A percentile compares a stretch with the other conserved stretches of the same genome.
Conservation (phyloP, 106 monocot species). For the Narthecium ossifragum region DNA sequence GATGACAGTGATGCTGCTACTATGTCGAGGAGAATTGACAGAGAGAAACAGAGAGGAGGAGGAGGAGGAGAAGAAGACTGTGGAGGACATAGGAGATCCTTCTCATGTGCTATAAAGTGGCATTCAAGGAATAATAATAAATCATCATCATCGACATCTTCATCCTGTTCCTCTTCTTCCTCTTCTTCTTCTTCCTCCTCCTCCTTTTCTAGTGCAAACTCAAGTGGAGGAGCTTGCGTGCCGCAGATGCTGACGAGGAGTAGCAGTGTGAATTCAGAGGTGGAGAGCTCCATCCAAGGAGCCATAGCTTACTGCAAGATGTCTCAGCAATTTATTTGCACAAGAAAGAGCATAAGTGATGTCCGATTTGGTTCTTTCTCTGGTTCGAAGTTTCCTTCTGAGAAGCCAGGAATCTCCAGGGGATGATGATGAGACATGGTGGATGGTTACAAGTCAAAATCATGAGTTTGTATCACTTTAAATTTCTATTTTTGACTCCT, state of each 20-base stretch:
- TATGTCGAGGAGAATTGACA: neutral
- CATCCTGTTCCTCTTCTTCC: slow-evolving; percentile 16
- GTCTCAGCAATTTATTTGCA: slow-evolving; percentile 35
- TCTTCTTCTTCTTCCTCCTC: slow-evolving; percentile 50
- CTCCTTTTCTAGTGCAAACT: slow-evolving; percentile 30
- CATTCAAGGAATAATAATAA: slow-evolving; percentile 14
- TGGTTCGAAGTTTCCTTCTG: slow-evolving; percentile 24
- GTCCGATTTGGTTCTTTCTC: slow-evolving; percentile 28
- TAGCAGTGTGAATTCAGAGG: slow-evolving; percentile 65
- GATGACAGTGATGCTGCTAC: neutral
- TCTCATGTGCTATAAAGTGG: slow-evolving; percentile 44
- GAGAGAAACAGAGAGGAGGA: too few relatives aligned
- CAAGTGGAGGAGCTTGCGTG: slow-evolving; percentile 14
- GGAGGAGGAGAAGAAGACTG: slow-evolving; percentile 19
- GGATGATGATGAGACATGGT: slow-evolving; percentile 12
- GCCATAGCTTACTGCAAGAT: slow-evolving; percentile 91
- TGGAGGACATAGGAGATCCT: slow-evolving; percentile 42
- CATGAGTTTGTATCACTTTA: too few relatives aligned
- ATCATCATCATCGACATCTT: slow-evolving; percentile 18
- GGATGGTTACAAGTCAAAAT: too few relatives aligned
- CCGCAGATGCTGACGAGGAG: slow-evolving; percentile 41
- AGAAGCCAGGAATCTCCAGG: slow-evolving; percentile 20
- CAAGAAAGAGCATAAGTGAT: slow-evolving; percentile 60
- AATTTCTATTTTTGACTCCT: too few relatives aligned
- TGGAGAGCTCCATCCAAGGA: slow-evolving; percentile 71